Base-by-base conservation (phyloP, 495 filamentous ascomycete genomes). In the Tuber calosporum region DNA sequence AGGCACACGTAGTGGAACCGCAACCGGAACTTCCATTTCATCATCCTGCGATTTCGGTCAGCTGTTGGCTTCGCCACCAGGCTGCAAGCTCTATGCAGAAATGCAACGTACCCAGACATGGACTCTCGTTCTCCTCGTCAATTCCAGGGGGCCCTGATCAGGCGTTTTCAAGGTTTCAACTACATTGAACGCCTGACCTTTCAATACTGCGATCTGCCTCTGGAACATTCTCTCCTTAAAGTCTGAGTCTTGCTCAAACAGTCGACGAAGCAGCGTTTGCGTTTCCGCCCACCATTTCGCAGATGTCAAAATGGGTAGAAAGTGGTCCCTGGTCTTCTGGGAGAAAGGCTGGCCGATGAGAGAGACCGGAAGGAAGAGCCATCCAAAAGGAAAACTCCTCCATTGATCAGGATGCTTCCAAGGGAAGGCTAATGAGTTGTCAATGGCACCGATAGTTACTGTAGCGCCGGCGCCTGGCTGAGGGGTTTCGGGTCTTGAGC, bases 161-260 rank as follows among this genome's bases (percentile, higher is more conserved):
- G 87, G 86, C 5, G 90, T 90, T 81, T 99, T 99, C 69, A 99
- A 85, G 17, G 94, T 97, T 84, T 99, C 95, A 13, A 99, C 93
- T 3, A 99, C 95, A 82, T 99, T 99, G 92, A 94, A 99, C 13
- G 96, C 95, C 80, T 99, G 95, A 6, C 95, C 95, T 84, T 99
- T 99, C 92, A 99, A 95, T 58, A 99, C 95, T 1, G 96, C 94
- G 68, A 98, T 97, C 80, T 99, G 95, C 70, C 91, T 87, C 26
- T 92, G 93, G 83, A 96, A 99, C 95, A 99, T 99, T 82, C 91
- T 89, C 83, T 99, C 95, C 79, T 98, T 92, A 82, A 99, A 99
- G 83, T 98, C 95, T 0, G 92, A 88, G 81, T 99, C 95, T 81
- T 94, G 89, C 75, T 90, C 89, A 79, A 99, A 99, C 36, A 96